phyloP scores from a whole-genome alignment of 2,329 filamentous ascomycete genomes.

The Pyricularia sp. region DNA sequence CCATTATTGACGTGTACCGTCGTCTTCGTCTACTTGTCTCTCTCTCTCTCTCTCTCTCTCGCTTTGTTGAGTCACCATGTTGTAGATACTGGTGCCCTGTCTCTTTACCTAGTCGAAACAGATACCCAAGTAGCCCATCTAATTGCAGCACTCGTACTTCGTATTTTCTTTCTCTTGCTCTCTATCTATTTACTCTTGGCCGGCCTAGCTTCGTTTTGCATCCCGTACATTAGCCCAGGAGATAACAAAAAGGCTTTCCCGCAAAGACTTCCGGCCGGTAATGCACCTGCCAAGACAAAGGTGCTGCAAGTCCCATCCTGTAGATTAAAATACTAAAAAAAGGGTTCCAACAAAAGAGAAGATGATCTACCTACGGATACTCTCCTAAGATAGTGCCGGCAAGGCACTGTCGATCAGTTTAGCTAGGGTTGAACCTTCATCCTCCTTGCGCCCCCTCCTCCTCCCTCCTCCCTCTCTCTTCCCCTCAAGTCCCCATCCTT shows the following conservation, averaged over 20 bases:
- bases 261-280: background rate
- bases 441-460: background rate
- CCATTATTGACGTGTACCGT: background rate
- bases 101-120: background rate
- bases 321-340: too few species aligned
- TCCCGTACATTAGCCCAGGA: too few species aligned
- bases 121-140: background rate
- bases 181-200: background rate
- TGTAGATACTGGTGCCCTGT: background rate
- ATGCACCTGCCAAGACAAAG: background rate
- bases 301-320: background rate
- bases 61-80: too few species aligned
- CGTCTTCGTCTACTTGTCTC: too few species aligned
- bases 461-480: too few species aligned
- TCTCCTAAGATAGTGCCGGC: background rate
- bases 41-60: too few species aligned
- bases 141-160: background rate
- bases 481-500: background rate
- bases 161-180: background rate
- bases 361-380: background rate
- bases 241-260: too few species aligned
- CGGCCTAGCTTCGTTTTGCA: background rate
- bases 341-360: background rate
- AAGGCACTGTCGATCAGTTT: background rate
- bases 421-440: background rate